Percentiles rank a stretch among this genome's conserved stretches.
Evolutionary conservation across 2,329 filamentous ascomycete species (phyloP).

Genomic region (Knufia petricola): DNA sequence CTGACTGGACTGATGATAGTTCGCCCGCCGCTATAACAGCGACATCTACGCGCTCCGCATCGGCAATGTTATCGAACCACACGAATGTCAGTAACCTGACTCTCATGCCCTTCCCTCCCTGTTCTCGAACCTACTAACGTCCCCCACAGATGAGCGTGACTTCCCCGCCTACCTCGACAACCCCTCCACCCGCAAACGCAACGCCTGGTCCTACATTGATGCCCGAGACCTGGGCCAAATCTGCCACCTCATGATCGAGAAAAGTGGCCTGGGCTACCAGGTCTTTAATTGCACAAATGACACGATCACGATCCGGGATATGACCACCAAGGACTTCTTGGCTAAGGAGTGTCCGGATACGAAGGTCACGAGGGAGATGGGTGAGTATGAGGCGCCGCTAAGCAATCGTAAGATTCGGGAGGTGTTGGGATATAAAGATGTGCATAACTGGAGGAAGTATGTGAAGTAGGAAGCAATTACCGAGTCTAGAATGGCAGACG

Average conservation of each 20-base stretch:
- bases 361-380: slow-evolving; percentile 47
- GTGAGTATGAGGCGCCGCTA: slow-evolving; percentile 49
- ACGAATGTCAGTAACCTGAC: slow-evolving; percentile 53
- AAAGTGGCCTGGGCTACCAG: slow-evolving; percentile 50
- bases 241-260: slow-evolving; percentile 45
- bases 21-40: slow-evolving; percentile 44
- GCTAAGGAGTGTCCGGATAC: slow-evolving; percentile 41
- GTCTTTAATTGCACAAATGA: slow-evolving; percentile 57
- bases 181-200: too few species aligned
- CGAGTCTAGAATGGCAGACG: too few species aligned
- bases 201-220: slow-evolving; percentile 57
- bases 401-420: slow-evolving; percentile 52
- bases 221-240: slow-evolving; percentile 54
- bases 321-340: slow-evolving; percentile 43
- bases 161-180: too few species aligned
- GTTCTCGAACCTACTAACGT: too few species aligned
- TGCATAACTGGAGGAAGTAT: slow-evolving; percentile 49
- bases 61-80: slow-evolving; percentile 52
- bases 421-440: slow-evolving; percentile 50
- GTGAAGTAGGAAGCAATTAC: too few species aligned
- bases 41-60: slow-evolving; percentile 55
- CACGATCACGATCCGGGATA: slow-evolving; percentile 50
- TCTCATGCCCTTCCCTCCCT: too few species aligned
- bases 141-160: too few species aligned
- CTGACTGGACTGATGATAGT: too few species aligned